Evolutionary conservation across 495 filamentous ascomycete species (phyloP).

Genomic region (Entonaema liquescens): DNA sequence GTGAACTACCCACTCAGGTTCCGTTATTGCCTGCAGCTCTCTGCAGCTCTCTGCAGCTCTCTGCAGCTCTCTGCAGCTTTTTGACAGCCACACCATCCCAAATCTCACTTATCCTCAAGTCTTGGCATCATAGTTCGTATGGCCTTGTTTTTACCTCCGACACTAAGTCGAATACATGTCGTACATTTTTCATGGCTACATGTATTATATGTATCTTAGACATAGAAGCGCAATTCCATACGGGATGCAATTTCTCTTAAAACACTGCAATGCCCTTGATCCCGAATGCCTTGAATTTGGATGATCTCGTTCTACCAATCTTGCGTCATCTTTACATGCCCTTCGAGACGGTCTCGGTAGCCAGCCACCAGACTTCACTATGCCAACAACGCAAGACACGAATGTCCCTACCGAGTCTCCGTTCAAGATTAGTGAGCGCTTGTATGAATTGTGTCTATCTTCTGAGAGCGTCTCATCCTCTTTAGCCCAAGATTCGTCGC

Average conservation of each 20-base stretch:
- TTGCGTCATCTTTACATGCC: slow-evolving; percentile 2
- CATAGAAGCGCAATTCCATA: neutral
- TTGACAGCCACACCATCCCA: slow-evolving; percentile 16
- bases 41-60: neutral
- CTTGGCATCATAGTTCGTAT: slow-evolving; percentile 41
- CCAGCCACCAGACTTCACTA: neutral
- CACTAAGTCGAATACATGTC: slow-evolving; percentile 1
- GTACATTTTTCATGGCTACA: neutral
- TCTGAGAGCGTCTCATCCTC: slow-evolving; percentile 64
- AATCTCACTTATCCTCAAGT: slow-evolving; percentile 29
- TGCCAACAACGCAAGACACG: slow-evolving; percentile 17
- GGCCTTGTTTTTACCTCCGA: slow-evolving; percentile 38
- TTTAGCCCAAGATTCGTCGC: slow-evolving; percentile 61
- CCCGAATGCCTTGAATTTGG: neutral
- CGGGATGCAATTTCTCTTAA: slow-evolving; percentile 5
- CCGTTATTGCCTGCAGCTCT: slow-evolving; percentile 8
- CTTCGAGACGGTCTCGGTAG: neutral
- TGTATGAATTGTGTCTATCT: slow-evolving; percentile 62
- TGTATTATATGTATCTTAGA: neutral
- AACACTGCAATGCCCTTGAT: slow-evolving; percentile 1
- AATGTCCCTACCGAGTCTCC: slow-evolving; percentile 12
- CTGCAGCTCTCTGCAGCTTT: neutral
- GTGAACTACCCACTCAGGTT: slow-evolving; percentile 5
- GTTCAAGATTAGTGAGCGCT: slow-evolving; percentile 53
- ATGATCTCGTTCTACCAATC: slow-evolving; percentile 3